phyloP scores from a whole-genome alignment of 2,329 filamentous ascomycete genomes.

The Alternaria triticimaculans region DNA sequence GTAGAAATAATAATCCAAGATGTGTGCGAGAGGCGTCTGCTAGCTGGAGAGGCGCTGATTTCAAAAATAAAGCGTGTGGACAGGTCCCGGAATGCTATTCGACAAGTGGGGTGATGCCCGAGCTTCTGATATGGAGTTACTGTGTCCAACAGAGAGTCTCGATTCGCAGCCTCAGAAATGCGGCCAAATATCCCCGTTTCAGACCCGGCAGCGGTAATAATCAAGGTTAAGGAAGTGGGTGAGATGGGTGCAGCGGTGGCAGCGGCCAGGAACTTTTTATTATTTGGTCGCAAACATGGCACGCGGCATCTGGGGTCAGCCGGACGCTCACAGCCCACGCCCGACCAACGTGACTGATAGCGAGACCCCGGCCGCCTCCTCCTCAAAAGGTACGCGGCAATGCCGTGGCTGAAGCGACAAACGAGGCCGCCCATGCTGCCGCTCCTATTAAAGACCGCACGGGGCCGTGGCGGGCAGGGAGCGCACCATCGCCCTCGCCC shows the following conservation, averaged over 20 bases:
- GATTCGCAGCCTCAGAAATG: conserved; percentile 21
- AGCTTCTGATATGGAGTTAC: conserved; percentile 28
- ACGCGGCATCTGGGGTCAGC: conserved; percentile 31
- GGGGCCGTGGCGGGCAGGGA: conserved; percentile 12
- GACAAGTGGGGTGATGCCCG: conserved; percentile 28
- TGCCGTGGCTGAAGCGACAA: conserved; percentile 21
- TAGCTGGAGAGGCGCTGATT: conserved; percentile 15
- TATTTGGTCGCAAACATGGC: conserved; percentile 28
- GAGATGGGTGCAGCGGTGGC: conserved; percentile 19
- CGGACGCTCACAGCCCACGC: conserved; percentile 20
- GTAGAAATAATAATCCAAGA: conserved; percentile 15
- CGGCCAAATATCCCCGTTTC: conserved; percentile 20
- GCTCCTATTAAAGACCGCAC: conserved; percentile 15
- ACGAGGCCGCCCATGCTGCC: conserved; percentile 9
- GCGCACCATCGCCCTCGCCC: conserved; percentile 12
- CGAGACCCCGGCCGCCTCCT: conserved; percentile 14
- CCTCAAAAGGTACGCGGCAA: conserved; percentile 23
- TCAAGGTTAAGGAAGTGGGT: conserved; percentile 1
- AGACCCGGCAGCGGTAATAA: conserved; percentile 6
- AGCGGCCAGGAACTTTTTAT: conserved; percentile 26
- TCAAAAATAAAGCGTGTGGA: conserved; percentile 30
- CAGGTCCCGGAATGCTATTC: conserved; percentile 35
- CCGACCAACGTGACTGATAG: conserved; percentile 31
- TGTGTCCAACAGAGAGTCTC: conserved; percentile 20
- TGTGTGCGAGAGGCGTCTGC: conserved; percentile 20